A percentile compares a stretch with the other conserved stretches of the same genome.
These are phyloP conservation scores for Sphagnurus paluster DNA, from an alignment of 1,284 basidiomycete species.

Conservation along the genomic window DNA sequence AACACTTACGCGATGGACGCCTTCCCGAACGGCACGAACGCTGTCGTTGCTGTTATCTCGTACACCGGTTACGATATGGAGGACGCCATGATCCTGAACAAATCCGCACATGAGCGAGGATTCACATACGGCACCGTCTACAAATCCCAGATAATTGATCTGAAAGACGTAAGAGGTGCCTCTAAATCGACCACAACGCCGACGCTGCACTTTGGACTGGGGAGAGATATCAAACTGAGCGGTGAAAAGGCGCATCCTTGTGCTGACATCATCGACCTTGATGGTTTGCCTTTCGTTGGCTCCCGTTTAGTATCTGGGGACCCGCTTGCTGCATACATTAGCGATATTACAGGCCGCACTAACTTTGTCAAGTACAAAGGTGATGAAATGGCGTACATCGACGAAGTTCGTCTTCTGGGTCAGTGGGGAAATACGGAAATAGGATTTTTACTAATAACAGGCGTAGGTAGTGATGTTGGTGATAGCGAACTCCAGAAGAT, in stretches of 20 bases:
- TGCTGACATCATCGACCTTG: conserved; percentile 70
- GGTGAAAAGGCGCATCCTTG: conserved; percentile 60
- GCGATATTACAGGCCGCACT: conserved; percentile 85
- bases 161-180: conserved; percentile 78
- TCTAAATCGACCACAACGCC: conserved; percentile 52
- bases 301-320: conserved; percentile 74
- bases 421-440: conserved; percentile 16
- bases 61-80: conserved; percentile 99
- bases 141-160: conserved; percentile 92
- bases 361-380: conserved; percentile 96
- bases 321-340: conserved; percentile 83
- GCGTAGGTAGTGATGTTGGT: conserved; percentile 78
- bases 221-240: conserved; percentile 66
- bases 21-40: conserved; percentile 98
- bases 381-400: conserved; percentile 89
- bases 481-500: conserved; percentile 92
- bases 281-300: conserved; percentile 87
- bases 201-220: conserved; percentile 86
- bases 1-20: conserved; percentile 98
- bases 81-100: conserved; percentile 99
- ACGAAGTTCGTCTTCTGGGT: conserved; percentile 92
- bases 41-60: conserved; percentile 98
- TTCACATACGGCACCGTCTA: conserved; percentile 98
- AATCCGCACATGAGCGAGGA: conserved; percentile 97
- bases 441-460: background rate